phyloP scores from a whole-genome alignment of 2,329 filamentous ascomycete genomes.

The Epicoccum nigrum region DNA sequence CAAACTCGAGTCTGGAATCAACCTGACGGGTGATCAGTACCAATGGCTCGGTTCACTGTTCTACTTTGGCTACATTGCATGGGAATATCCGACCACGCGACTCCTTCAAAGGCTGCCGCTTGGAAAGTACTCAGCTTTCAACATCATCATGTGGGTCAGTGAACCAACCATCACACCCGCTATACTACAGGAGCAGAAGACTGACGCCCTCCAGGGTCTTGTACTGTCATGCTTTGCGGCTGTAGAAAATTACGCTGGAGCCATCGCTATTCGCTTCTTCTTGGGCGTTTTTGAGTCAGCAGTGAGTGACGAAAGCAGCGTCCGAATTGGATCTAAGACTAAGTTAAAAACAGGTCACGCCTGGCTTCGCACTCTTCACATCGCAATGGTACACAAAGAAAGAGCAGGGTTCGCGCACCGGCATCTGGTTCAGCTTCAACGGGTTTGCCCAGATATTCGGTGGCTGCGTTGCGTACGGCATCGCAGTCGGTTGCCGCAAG shows the following conservation, averaged over 20 bases:
- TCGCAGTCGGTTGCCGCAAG: constrained; percentile 61
- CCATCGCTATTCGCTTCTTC: constrained; percentile 70
- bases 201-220: constrained; percentile 51
- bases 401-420: constrained; percentile 68
- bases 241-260: constrained; percentile 64
- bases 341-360: constrained; percentile 50
- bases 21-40: constrained; percentile 58
- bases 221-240: constrained; percentile 68
- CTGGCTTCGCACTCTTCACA: constrained; percentile 71
- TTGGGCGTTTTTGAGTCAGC: constrained; percentile 72
- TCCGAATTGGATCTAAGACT: too few species aligned
- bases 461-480: constrained; percentile 67
- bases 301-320: constrained; percentile 46
- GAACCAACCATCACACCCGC: not conserved
- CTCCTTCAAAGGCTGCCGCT: constrained; percentile 68
- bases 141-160: constrained; percentile 25
- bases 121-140: constrained; percentile 63
- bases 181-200: constrained; percentile 6
- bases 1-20: constrained; percentile 49
- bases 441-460: constrained; percentile 68
- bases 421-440: constrained; percentile 73
- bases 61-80: constrained; percentile 62
- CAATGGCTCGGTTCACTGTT: constrained; percentile 59
- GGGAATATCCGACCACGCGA: constrained; percentile 70
- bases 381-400: constrained; percentile 75